Base-by-base conservation (phyloP, 352 stramenopile genomes). In the Pythium diclinum region DNA sequence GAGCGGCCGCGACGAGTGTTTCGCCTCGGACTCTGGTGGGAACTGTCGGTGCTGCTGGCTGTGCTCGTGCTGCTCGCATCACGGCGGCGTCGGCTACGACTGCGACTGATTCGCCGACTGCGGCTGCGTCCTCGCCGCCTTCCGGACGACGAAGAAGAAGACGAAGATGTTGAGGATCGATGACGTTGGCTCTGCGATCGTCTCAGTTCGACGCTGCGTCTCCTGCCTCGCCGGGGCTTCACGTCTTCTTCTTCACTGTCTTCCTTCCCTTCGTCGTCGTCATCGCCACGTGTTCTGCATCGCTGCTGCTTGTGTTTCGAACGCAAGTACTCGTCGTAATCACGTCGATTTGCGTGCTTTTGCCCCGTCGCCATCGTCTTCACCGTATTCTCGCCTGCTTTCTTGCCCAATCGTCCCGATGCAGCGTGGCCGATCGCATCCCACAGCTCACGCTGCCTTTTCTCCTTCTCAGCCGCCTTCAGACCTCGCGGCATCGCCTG, bases 301-400 rank as follows among this genome's bases (percentile, higher is more conserved):
- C 25, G 21, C 8, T 36, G 21, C 10, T 61, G 11, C 9, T 25
- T 17, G 57, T 59, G 59, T 56, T 62, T 56, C 13, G 44, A 32
- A 3, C 63, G 25, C 21, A 68, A 47, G 11, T 86, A 87, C 42
- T 68, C 65, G 59, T 89, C 77, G 46, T 87, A 88, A 46, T 87
- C 80, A n/a, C 55, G 28, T 46, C 51, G 72, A 30, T 61, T 78
- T 30, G 59, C 63, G 54, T 78, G 75, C 28, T 67, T 73, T 47
- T 51, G 9, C 8, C 3, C 7, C 7, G 28, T 10, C n/a, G 28
- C 48, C 38, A 36, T 17, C 11, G 28, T 10, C n/a, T 36, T 55
- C 38, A 36, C 21, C 11, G 28, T 25, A 13, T 11, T 40, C 3
- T 19, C 6, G 30, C 28, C 51, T 33, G 6, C 3, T 4, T 16